Evolutionary conservation across 2,329 filamentous ascomycete species (phyloP).

Genomic region (Colletotrichum kahawae): DNA sequence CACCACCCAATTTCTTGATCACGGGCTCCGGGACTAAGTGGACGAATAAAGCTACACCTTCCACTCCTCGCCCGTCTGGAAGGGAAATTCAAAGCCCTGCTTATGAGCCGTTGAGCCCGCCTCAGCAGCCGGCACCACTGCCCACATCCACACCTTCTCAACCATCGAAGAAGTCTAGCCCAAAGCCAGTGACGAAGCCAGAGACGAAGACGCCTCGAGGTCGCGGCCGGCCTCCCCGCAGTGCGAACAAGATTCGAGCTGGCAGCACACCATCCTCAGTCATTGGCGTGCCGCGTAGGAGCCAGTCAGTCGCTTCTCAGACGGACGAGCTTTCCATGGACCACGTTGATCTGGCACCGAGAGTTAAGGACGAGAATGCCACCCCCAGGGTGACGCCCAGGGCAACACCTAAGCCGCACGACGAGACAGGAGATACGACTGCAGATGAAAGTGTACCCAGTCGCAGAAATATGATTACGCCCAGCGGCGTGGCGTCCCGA

Average conservation of each 20-base stretch:
- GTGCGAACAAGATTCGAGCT: slow-evolving; percentile 37
- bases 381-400: slow-evolving; percentile 38
- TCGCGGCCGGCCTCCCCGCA: slow-evolving; percentile 42
- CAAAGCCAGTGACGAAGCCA: slow-evolving; percentile 38
- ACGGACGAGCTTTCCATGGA: slow-evolving; percentile 54
- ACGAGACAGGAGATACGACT: slow-evolving; percentile 61
- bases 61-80: slow-evolving; percentile 53
- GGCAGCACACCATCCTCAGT: slow-evolving; percentile 38
- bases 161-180: slow-evolving; percentile 36
- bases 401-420: slow-evolving; percentile 48
- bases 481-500: slow-evolving; percentile 41
- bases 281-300: slow-evolving; percentile 38
- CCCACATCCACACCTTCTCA: slow-evolving; percentile 36
- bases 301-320: slow-evolving; percentile 51
- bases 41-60: slow-evolving; percentile 61
- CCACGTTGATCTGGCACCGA: slow-evolving; percentile 40
- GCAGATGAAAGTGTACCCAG: slow-evolving; percentile 56
- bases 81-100: slow-evolving; percentile 54
- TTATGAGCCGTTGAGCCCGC: slow-evolving; percentile 64
- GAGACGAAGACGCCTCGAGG: slow-evolving; percentile 27
- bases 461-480: slow-evolving; percentile 40
- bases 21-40: slow-evolving; percentile 60
- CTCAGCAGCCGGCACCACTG: slow-evolving; percentile 42
- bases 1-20: slow-evolving; percentile 30
- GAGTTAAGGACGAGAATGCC: slow-evolving; percentile 64